Evolutionary conservation across 345 rosid genomes (phyloP), one percentile per base, ranked within the genome.

Genomic region (Aurinia saxatilis): DNA sequence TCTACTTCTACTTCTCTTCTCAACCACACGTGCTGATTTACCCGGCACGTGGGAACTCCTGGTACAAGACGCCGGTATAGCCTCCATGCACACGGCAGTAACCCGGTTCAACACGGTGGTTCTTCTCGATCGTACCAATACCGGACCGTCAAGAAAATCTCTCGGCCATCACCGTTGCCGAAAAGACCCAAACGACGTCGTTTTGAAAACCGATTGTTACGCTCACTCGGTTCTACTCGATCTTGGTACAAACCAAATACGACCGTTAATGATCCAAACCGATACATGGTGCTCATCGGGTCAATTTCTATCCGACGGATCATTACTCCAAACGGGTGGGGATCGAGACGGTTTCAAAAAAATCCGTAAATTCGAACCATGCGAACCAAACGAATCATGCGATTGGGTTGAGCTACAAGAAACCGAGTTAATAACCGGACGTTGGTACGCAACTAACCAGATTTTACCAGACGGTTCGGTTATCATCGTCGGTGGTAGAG

Each of bases 71-170:
- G 98, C 92, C 17, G 98, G 96, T 12, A 73, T 91, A 51, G 77
- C 98, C 60, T 88, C 98, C 60, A 91, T 91, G 96, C 98, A 91
- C 84, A 86, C 98, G 21, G 88, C 87, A 19, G 95, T 91, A 10
- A 91, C 98, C 1, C 90, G 96, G 60, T 91, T 91, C 83, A 91
- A 91, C 84, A 88, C 95, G 38, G 96, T 88, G 27, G 70, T 91
- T 47, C 88, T 91, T 65, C 73, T 91, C 13, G 98, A 91, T 74
- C 78, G 96, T 45, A 88, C 97, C 17, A 76, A 90, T 82, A 87
- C 79, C 57, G 98, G 98, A 19, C 96, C 96, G 0, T 78, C 83
- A 1, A 82, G 84, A 30, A 84, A 76, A 65, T 36, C 75, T 72
- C 82, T 86, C 12, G 83, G 60, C 8, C 71, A 48, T 30, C 80